A percentile compares a stretch with the other conserved stretches of the same genome.
Evolutionary conservation across 73 alveolate species (phyloP).

Genomic region (Paramecium primaurelia): DNA sequence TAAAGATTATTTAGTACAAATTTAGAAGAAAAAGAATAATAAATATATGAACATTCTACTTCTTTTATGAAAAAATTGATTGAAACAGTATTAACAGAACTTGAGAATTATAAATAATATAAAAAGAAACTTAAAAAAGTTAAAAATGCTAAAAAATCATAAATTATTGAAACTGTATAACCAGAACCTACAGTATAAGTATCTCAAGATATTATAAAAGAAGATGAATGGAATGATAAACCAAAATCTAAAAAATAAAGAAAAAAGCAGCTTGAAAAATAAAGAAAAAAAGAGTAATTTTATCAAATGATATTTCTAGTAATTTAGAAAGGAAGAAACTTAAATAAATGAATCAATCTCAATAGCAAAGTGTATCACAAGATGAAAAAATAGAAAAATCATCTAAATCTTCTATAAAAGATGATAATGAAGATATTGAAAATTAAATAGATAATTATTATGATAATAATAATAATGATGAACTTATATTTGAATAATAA

Average conservation of each 20-base stretch:
- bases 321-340: not conserved
- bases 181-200: not conserved
- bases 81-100: not conserved
- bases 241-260: not conserved
- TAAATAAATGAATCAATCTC: not conserved
- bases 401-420: not conserved
- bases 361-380: not conserved
- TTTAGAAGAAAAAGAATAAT: not conserved
- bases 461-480: not conserved
- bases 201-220: not conserved
- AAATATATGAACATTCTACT: not conserved
- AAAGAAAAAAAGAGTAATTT: not conserved
- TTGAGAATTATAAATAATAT: not conserved
- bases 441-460: not conserved
- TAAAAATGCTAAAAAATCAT: not conserved
- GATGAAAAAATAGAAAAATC: not conserved
- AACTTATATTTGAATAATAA: not conserved
- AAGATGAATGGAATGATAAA: constrained; percentile 16
- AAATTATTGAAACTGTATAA: not conserved
- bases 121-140: not conserved
- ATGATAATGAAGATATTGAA: not conserved
- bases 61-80: not conserved
- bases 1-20: not conserved
- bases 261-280: not conserved
- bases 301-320: not conserved